Evolutionary conservation across 139 green algal genomes (phyloP), one percentile per base, ranked within the genome.

Genomic region (Raphidocelis subcapitata): DNA sequence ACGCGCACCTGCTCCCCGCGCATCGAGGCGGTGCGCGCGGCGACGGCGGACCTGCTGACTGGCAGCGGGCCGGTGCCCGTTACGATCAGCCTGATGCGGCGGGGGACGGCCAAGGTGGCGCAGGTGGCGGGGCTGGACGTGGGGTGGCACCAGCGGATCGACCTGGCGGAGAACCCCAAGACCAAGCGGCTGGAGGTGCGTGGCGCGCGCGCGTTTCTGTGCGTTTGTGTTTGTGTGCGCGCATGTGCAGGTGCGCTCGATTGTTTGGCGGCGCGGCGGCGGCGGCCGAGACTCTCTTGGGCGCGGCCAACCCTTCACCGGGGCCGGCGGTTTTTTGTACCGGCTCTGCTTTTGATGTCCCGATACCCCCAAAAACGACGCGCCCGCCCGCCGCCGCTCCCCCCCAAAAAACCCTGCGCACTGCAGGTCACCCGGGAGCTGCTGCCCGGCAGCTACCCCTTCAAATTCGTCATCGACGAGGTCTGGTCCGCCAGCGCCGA

Each of bases 391-490:
- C 41, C 8, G 8, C 8, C 41, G 12, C 41, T 8, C 41, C 12
- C 12, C 41, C 8, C 41, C 8, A 49, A 49, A 20, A 8, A 8
- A 49, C 8, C 41, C 41, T 49, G 41, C 60, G 60, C 26, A 8
- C 18, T 15, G 24, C 36, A 56, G 18, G 69, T 67, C 31, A 71
- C 62, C 3, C 52, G 33, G 47, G 24, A 66, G 41, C 62, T 72
- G 31, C 29, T 76, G 64, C 72, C 72, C 31, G 74, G 76, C 47
- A 85, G 32, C 32, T 98, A 93, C 83, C 73, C 87, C 32, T 98
- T 93, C 88, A 98, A 98, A 85, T 92, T 94, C 55, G 82, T 98
- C n/a, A 69, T 96, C 26, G 94, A 98, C 76, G 94, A 86, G 15
- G 55, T 77, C 3, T 98, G 94, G 94, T 91, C 80, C 8, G 90